Evolutionary conservation across 306 rosid genomes (phyloP).

Genomic region (Malus domestica): ASM211411v1 NC_041802.1:14311501-14312000

Average conservation of each 20-base stretch:
- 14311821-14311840: background rate
- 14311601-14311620: background rate
- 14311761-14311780: background rate
- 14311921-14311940: background rate
- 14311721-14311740: background rate
- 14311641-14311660: background rate
- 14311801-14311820: background rate
- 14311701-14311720: background rate
- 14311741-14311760: too few relatives aligned
- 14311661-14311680: background rate
- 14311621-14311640: background rate
- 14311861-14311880: background rate
- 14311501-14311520: slow-evolving; percentile 80
- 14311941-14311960: background rate
- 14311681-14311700: background rate
- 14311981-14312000: background rate
- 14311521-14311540: slow-evolving; percentile 87
- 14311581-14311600: background rate
- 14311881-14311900: background rate
- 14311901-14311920: background rate
- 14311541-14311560: slow-evolving; percentile 71
- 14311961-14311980: background rate
- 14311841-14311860: background rate
- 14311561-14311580: background rate
- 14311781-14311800: background rate